Evolutionary conservation across 1,139 yeast species (phyloP), one percentile per base, ranked within the genome.

Genomic region (Candida neerlandica): DNA sequence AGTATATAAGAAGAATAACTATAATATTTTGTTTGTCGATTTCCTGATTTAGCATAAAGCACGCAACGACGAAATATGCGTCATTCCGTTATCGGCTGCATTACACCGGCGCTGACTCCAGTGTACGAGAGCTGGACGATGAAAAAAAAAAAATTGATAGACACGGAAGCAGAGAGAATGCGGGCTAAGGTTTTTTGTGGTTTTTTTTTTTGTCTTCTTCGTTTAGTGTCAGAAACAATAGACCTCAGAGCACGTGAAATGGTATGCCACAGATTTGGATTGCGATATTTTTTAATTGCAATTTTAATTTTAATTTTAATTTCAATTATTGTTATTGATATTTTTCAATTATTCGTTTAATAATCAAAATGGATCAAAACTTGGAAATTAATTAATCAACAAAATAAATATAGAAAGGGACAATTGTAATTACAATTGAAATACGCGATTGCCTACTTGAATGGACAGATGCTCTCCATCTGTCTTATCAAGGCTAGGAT

Each of bases 221-320:
- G 16, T 7, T 29, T 6, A 2, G 14, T 6, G 14, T 29, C 2
- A 5, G 12, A 4, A 39, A 39, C 1, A 26, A 23, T 39, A 30
- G 18, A 26, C 40, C 19, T 19, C 44, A 41, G 45, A 26, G 45
- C 45, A 43, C 45, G 45, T 43, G 45, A 43, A 43, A 43, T 43
- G 40, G 11, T 43, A 43, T 35, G 41, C 39, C 44, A 41, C 44
- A 30, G 16, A 15, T 11, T 23, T 23, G 5, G 27, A 23, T 23
- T 23, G 27, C 27, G 10, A 23, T 23, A 23, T 23, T 23, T 23
- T 23, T 5, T 23, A n/a, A n/a, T n/a, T n/a, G n/a, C n/a, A n/a
- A n/a, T n/a, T n/a, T 26, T 30, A 30, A 30, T 35, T 35, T 40
- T 40, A 4, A 12, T 18, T 32, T 19, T 30, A 12, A 30, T 41